Percentiles rank a stretch among this genome's conserved stretches.
These are phyloP conservation scores for Paramecium octaurelia DNA, from an alignment of 73 alveolate species.

Conservation along the genomic window DNA sequence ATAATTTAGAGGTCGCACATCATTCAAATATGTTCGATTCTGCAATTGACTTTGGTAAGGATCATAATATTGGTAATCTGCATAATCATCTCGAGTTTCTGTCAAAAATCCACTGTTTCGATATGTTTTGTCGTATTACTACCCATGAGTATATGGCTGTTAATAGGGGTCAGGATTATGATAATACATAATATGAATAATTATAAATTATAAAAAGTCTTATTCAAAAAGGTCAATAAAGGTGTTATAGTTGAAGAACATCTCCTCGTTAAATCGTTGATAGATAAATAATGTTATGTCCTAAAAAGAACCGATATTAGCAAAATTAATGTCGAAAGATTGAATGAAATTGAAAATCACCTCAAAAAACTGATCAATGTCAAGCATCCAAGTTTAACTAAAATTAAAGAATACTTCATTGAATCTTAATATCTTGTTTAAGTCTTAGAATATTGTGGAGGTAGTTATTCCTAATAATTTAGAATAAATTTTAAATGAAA, in stretches of 20 bases:
- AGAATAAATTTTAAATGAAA: conserved; percentile 6
- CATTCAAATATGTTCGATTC: neutral
- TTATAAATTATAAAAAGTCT: conserved; percentile 14
- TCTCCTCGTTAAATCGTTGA: neutral
- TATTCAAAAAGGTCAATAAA: neutral
- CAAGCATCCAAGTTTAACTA: neutral
- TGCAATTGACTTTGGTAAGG: neutral
- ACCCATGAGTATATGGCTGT: neutral
- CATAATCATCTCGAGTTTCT: neutral
- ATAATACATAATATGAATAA: conserved; percentile 6
- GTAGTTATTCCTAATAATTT: neutral
- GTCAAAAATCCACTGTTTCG: neutral
- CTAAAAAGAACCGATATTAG: neutral
- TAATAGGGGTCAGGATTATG: neutral
- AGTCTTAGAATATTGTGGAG: conserved; percentile 28
- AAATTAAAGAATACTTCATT: neutral
- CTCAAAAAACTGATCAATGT: neutral
- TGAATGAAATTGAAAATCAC: neutral
- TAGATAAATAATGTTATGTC: neutral
- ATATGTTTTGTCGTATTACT: neutral
- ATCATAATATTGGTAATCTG: neutral
- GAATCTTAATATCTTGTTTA: neutral
- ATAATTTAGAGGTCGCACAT: neutral
- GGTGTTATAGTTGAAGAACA: conserved; percentile 2
- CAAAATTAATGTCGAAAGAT: neutral